These are phyloP conservation scores for Lentinula sp. DNA, from an alignment of 768 basidiomycete genomes.

Conservation along the genomic window DNA sequence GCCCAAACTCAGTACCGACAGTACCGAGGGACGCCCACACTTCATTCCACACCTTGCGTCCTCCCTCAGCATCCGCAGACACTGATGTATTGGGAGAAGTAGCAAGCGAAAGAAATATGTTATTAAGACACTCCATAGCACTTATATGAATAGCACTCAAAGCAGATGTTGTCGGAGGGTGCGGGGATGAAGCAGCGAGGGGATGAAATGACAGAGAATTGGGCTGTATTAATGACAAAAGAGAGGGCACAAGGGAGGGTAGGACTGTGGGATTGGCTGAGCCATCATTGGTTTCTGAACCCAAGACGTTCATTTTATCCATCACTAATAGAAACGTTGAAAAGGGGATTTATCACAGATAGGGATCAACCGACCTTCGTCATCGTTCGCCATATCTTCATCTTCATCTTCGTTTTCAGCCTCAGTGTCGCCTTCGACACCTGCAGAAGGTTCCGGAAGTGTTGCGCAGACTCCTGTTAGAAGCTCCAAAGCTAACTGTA, in stretches of 20 bases:
- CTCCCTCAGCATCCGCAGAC: slow-evolving; percentile 40
- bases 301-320: slow-evolving; percentile 27
- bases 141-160: slow-evolving; percentile 79
- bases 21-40: slow-evolving; percentile 58
- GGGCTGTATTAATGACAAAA: slow-evolving; percentile 65
- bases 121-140: slow-evolving; percentile 87
- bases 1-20: slow-evolving; percentile 51
- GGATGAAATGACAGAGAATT: slow-evolving; percentile 82
- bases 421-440: slow-evolving; percentile 21
- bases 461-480: slow-evolving; percentile 85
- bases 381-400: slow-evolving; percentile 25
- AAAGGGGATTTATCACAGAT: not conserved
- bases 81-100: slow-evolving; percentile 35
- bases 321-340: not conserved
- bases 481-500: slow-evolving; percentile 83
- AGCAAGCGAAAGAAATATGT: slow-evolving; percentile 74
- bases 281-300: slow-evolving; percentile 24
- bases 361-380: slow-evolving; percentile 20
- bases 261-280: slow-evolving; percentile 35
- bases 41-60: slow-evolving; percentile 53
- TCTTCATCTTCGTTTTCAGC: slow-evolving; percentile 27
- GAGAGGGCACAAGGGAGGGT: slow-evolving; percentile 58
- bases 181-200: slow-evolving; percentile 56
- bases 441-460: slow-evolving; percentile 67
- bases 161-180: slow-evolving; percentile 85